Evolutionary conservation across 176 grass and related monocot genomes (phyloP), one percentile per base, ranked within the genome.

Genomic region (Avena eriantha): DNA sequence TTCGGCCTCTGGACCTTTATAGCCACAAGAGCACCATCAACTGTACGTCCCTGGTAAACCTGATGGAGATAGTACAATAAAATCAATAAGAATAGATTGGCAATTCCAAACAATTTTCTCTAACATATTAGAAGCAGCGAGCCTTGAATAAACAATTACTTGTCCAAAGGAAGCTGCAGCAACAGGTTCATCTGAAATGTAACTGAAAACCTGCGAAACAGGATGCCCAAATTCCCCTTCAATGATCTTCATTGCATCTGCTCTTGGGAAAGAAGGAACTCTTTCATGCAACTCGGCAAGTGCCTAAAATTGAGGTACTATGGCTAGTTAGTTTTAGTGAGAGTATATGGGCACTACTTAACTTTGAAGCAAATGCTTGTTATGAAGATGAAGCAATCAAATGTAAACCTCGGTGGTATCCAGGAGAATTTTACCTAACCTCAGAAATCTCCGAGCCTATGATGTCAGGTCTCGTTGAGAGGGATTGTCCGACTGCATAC

Each of bases 381-480:
- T 55, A 59, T 29, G 70, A 56, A 59, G 34, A 77, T 33, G 71
- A 80, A 26, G 66, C 57, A 76, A 76, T 21, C 0, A 7, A 76
- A 80, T 53, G n/a, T 50, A 84, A 76, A 80, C 67, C 50, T 29
- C 41, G 31, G 43, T 79, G 31, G 17, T 31, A 53, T 77, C 73
- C 72, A 66, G 76, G 58, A 81, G 64, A 68, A 22, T 82, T 93
- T 87, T 94, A 94, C 89, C 90, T 88, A 80, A 98, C 96, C 93
- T 98, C 92, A 64, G 90, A 95, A 92, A 98, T 91, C 87, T 98
- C 96, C 17, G 92, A 88, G 64, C 96, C 96, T 83, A 94, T 94
- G 88, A 98, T 94, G 77, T 98, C 96, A 50, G 96, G 90, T 61
- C 96, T 92, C 33, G 96, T 98, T 58, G 96, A 98, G 61, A 98